Evolutionary conservation across 805 yeast genomes (phyloP), one percentile per base, ranked within the genome.

Genomic region (Candida tibetensis): DNA sequence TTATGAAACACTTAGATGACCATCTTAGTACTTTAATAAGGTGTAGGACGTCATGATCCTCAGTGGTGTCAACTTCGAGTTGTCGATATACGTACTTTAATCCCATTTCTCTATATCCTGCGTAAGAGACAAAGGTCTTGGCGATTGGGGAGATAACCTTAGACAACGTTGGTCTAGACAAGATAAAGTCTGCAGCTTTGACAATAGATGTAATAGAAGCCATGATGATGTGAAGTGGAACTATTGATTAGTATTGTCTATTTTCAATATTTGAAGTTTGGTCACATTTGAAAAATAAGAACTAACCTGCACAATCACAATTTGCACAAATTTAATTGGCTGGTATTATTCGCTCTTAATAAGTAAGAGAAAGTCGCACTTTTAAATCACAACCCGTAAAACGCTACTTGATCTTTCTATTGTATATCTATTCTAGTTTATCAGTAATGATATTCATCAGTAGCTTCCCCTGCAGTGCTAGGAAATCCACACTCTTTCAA

Each of bases 41-140:
- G n/a, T n/a, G n/a, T n/a, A n/a, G n/a, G n/a, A n/a, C n/a, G 3
- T n/a, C 21, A 15, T 12, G 32, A 13, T 17, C 6, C 15, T 10
- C 23, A 27, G 8, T 4, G 4, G 10, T n/a, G 28, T 4, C 3
- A 12, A 4, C n/a, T n/a, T n/a, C n/a, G n/a, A n/a, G n/a, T n/a
- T n/a, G n/a, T 22, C 10, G 14, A 10, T 4, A 27, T 47, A 60
- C 63, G 32, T 54, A 66, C 73, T 71, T 87, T 56, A 93, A 77
- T 39, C 99, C 99, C 72, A 93, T 67, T 66, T 89, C 79, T 76
- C 98, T 85, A 85, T 93, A 93, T 43, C 98, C 98, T 40, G 95
- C 75, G 49, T 76, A 74, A 50, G 81, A 71, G 51, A 77, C 71
- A 69, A 83, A 90, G 52, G 78, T 71, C 58, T 81, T 77, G 32